Base-by-base conservation (phyloP, 2,329 filamentous ascomycete species). In the Dothistroma septosporum region DNA sequence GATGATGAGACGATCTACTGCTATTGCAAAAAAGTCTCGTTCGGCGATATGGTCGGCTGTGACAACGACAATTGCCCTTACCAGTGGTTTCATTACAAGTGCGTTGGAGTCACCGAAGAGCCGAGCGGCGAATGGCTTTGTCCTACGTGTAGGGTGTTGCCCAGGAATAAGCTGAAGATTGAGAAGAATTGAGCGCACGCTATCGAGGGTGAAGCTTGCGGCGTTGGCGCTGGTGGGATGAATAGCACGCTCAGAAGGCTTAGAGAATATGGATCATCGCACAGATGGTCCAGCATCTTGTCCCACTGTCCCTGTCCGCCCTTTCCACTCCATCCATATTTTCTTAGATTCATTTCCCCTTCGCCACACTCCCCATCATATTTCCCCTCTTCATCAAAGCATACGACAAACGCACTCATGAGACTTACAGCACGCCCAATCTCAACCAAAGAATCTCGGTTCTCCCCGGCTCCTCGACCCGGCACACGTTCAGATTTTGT, bases 1-100 rank as follows among this genome's bases (percentile, higher is more conserved):
- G 75, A 79, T 67, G 73, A 80, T 74, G 66, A 75, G 16, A 90
- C 78, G 60, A 80, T 91, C 74, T 94, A 94, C 76, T 94, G 90
- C 76, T 82, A 88, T 32, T 94, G 90, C 75, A 88, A 92, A 73
- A 89, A 89, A 69, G 88, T 92, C 66, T 91, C 88, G 75, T 92
- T 90, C 71, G 90, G 90, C 63, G 88, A 93, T 71, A 94, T 94
- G 90, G 90, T 94, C 64, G 90, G 89, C 32, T 94, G 90, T 77
- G 90, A 94, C 78, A 93, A 93, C 74, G 86, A 89, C 60, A 83
- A 87, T 66, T 94, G 90, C 75, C 86, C 87, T 52, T 90, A 85
- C 71, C 90, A 94, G 77, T 94, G 90, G 90, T 94, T 94, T 74
- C 90, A 94, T 76, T 94, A 90, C 88, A 86, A 77, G 61, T 82